Percentiles rank a stretch among this genome's conserved stretches.
These are phyloP conservation scores for Beauveria australis DNA, from an alignment of 2,329 filamentous ascomycete genomes.

Conservation along the genomic window DNA sequence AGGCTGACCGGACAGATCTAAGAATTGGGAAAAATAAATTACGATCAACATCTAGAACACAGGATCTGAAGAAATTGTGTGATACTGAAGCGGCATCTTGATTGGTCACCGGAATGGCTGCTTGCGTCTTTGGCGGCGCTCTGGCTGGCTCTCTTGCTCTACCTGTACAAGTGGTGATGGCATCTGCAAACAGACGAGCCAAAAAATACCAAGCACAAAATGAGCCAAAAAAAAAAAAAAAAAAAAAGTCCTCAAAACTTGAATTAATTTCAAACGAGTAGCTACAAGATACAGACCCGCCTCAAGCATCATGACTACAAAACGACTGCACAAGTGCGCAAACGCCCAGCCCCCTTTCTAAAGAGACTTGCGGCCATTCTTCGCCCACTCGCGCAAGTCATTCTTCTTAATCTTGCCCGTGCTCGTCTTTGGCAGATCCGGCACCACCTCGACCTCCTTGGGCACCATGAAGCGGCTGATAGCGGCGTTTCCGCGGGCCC, in stretches of 20 bases:
- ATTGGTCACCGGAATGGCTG: too few relatives aligned
- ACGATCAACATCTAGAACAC: too few relatives aligned
- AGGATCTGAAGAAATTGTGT: too few relatives aligned
- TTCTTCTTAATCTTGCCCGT: constrained; percentile 98
- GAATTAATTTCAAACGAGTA: neutral
- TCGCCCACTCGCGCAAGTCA: constrained; percentile 78
- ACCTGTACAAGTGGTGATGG: too few relatives aligned
- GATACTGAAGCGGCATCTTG: too few relatives aligned
- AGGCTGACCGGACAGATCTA: too few relatives aligned
- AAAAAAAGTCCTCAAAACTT: neutral
- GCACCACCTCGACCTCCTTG: constrained; percentile 65
- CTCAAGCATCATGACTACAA: neutral
- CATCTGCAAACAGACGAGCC: too few relatives aligned
- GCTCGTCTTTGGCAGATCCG: constrained; percentile 88
- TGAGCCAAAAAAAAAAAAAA: neutral
- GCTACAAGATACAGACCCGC: neutral
- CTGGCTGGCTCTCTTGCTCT: too few relatives aligned
- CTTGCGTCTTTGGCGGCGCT: too few relatives aligned
- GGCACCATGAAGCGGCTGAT: constrained; percentile 91
- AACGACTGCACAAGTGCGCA: neutral
- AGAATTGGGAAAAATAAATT: too few relatives aligned
- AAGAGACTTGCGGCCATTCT: constrained; percentile 19
- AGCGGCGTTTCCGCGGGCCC: constrained; percentile 71
- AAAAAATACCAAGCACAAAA: too few relatives aligned
- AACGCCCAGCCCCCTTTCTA: neutral